phyloP scores from a whole-genome alignment of 306 rosid species.

The Hippophae tibetana region DNA sequence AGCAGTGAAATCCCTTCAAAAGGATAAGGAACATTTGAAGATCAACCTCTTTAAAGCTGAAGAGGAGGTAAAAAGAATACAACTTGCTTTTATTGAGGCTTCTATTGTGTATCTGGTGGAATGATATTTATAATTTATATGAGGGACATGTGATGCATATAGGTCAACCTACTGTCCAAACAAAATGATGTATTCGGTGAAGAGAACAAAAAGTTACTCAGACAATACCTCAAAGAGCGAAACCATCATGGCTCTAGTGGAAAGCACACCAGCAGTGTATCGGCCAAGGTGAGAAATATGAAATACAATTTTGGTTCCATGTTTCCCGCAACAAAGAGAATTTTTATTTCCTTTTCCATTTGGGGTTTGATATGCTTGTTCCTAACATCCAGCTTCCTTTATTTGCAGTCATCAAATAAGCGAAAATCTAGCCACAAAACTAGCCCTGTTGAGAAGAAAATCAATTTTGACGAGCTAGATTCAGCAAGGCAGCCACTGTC shows the following conservation, averaged over 20 bases:
- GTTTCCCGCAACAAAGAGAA: not conserved
- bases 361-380: conserved; percentile 3
- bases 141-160: conserved; percentile 3
- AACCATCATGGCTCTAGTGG: conserved; percentile 43
- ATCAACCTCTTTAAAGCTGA: conserved; percentile 79
- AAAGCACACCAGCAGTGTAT: conserved; percentile 44
- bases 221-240: conserved; percentile 38
- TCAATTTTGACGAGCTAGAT: conserved; percentile 47
- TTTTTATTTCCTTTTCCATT: not conserved
- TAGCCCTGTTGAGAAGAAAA: conserved; percentile 52
- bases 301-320: conserved; percentile 1
- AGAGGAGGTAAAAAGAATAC: conserved; percentile 61
- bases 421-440: conserved; percentile 53
- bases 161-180: conserved; percentile 71
- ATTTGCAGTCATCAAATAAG: conserved; percentile 79
- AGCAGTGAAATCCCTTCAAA: conserved; percentile 51
- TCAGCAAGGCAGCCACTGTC: conserved; percentile 58
- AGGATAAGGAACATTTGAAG: conserved; percentile 67
- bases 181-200: conserved; percentile 54
- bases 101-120: not conserved
- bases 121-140: not conserved
- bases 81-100: not conserved
- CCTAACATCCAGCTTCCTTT: not conserved
- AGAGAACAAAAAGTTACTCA: conserved; percentile 52
- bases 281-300: conserved; percentile 56